Evolutionary conservation across 805 yeast species (phyloP).

Genomic region (Yamadazyma olivae): DNA sequence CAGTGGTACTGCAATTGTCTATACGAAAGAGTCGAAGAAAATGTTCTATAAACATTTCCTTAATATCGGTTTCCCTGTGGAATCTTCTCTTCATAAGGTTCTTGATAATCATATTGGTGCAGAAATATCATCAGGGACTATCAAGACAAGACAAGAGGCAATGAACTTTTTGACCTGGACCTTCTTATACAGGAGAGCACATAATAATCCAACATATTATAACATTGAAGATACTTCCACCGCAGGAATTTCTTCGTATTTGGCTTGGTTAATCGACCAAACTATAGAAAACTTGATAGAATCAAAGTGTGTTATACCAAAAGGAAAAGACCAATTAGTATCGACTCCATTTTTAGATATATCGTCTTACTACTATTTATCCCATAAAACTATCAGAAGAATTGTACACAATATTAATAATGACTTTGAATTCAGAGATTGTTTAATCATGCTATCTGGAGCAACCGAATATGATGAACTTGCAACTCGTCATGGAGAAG

Average conservation of each 20-base stretch:
- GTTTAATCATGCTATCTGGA: slow-evolving; percentile 57
- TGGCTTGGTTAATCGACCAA: slow-evolving; percentile 64
- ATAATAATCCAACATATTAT: slow-evolving; percentile 74
- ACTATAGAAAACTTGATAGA: slow-evolving; percentile 65
- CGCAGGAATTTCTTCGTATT: slow-evolving; percentile 54
- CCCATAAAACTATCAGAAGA: slow-evolving; percentile 82
- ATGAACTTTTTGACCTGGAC: slow-evolving; percentile 78
- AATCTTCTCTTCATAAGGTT: slow-evolving; percentile 74
- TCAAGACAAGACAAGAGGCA: slow-evolving; percentile 62
- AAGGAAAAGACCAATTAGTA: slow-evolving; percentile 46
- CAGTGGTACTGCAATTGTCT: slow-evolving; percentile 73
- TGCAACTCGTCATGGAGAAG: slow-evolving; percentile 91
- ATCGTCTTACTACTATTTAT: slow-evolving; percentile 87
- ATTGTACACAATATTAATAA: slow-evolving; percentile 52
- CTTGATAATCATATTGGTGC: slow-evolving; percentile 80
- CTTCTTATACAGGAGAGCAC: slow-evolving; percentile 68
- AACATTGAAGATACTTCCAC: slow-evolving; percentile 61
- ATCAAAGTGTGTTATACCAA: slow-evolving; percentile 63
- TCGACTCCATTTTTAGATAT: slow-evolving; percentile 84
- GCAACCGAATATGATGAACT: slow-evolving; percentile 83
- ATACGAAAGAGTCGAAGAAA: slow-evolving; percentile 72
- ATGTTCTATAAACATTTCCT: slow-evolving; percentile 73
- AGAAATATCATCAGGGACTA: slow-evolving; percentile 70
- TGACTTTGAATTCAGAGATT: slow-evolving; percentile 52
- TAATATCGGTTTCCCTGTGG: slow-evolving; percentile 81